Evolutionary conservation across 2,329 filamentous ascomycete species (phyloP).

Genomic region (Colletotrichum caudatum): DNA sequence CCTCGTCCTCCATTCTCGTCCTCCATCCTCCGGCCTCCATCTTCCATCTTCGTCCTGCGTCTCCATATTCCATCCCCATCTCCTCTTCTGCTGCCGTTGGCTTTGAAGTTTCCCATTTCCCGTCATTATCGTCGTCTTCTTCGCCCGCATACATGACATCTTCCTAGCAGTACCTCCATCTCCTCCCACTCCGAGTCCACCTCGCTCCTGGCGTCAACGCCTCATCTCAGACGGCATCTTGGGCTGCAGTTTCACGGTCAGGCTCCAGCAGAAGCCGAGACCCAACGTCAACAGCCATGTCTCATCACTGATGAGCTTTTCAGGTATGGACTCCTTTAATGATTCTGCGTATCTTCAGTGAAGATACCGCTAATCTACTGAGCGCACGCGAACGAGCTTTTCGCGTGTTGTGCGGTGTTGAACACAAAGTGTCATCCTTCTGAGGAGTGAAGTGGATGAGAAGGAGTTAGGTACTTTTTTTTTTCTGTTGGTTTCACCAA

Average conservation of each 20-base stretch:
- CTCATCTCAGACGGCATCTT: slow-evolving; percentile 29
- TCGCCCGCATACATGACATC: slow-evolving; percentile 10
- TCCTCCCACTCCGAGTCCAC: slow-evolving; percentile 16
- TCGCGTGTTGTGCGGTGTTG: slow-evolving; percentile 14
- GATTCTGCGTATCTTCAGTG: slow-evolving; percentile 17
- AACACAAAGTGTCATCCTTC: neutral
- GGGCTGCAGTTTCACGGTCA: slow-evolving; percentile 12
- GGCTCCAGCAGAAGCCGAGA: slow-evolving; percentile 12
- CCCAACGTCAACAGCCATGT: slow-evolving; percentile 21
- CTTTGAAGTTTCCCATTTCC: neutral
- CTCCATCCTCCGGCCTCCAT: slow-evolving; percentile 34
- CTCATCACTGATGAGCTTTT: slow-evolving; percentile 31
- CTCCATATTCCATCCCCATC: too few species aligned
- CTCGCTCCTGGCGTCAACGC: neutral
- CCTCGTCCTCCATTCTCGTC: slow-evolving; percentile 1
- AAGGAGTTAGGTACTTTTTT: slow-evolving; percentile 21
- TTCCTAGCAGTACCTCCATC: slow-evolving; percentile 9
- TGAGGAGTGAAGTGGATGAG: slow-evolving; percentile 14
- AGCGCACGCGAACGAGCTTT: slow-evolving; percentile 1
- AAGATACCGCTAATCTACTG: slow-evolving; percentile 18
- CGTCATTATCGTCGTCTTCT: slow-evolving; percentile 11
- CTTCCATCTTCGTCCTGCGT: slow-evolving; percentile 9
- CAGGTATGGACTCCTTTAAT: slow-evolving; percentile 16
- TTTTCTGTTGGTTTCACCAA: too few species aligned
- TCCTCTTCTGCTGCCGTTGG: slow-evolving; percentile 6